These are phyloP conservation scores for Dactylellina leptospora DNA, from an alignment of 2,329 filamentous ascomycete species.

Conservation along the genomic window DNA sequence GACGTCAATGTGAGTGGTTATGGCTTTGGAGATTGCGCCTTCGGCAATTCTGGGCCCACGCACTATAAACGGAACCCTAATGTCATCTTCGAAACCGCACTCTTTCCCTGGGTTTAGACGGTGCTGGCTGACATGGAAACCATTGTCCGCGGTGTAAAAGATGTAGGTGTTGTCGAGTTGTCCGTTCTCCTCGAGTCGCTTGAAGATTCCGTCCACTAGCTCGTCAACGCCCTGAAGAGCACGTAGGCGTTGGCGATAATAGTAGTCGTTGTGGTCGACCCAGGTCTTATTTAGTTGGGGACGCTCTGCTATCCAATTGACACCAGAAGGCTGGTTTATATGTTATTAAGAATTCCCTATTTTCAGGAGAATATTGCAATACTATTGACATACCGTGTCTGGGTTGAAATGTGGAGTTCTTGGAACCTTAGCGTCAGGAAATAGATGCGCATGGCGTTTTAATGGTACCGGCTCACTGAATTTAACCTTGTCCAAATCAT, in stretches of 20 bases:
- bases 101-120: slow-evolving; percentile 69
- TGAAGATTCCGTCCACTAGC: slow-evolving; percentile 64
- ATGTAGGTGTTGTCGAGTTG: slow-evolving; percentile 66
- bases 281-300: slow-evolving; percentile 61
- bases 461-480: slow-evolving; percentile 68
- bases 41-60: slow-evolving; percentile 67
- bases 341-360: neutral
- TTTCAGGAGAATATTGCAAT: neutral
- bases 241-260: slow-evolving; percentile 66
- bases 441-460: slow-evolving; percentile 70
- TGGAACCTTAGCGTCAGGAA: slow-evolving; percentile 69
- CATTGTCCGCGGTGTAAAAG: slow-evolving; percentile 70
- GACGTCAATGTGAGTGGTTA: slow-evolving; percentile 72
- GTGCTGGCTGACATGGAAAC: slow-evolving; percentile 70
- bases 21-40: slow-evolving; percentile 62
- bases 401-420: slow-evolving; percentile 74
- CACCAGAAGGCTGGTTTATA: slow-evolving; percentile 61
- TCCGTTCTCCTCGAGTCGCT: slow-evolving; percentile 60
- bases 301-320: slow-evolving; percentile 64
- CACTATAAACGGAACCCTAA: slow-evolving; percentile 69
- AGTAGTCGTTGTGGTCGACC: slow-evolving; percentile 65
- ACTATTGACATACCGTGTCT: slow-evolving; percentile 61
- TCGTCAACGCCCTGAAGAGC: slow-evolving; percentile 68
- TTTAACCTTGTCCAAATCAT: slow-evolving; percentile 55
- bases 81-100: slow-evolving; percentile 69